Conservation (phyloP, 208 protist genomes). For the Crithidia acanthocephali region DNA sequence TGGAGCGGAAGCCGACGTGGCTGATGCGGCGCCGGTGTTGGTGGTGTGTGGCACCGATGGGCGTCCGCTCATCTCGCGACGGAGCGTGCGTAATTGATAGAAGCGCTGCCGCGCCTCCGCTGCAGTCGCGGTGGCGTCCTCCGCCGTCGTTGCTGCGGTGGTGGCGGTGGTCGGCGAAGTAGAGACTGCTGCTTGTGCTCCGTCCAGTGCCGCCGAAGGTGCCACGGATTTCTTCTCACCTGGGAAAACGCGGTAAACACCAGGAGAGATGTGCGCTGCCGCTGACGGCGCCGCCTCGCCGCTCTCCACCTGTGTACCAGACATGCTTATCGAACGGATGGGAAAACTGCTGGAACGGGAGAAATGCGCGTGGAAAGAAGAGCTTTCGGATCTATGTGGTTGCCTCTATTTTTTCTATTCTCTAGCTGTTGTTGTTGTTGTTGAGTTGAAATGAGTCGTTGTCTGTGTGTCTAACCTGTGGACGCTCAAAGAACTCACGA, state of each 20-base stretch:
- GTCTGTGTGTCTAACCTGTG: too few relatives aligned
- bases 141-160: not conserved
- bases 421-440: too few relatives aligned
- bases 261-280: not conserved
- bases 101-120: conserved; percentile 21
- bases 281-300: not conserved
- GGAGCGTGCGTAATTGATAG: conserved; percentile 23
- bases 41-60: not conserved
- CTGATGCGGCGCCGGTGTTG: not conserved
- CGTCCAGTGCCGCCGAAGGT: not conserved
- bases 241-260: not conserved
- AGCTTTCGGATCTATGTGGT: not conserved
- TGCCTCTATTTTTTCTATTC: not conserved
- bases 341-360: too few relatives aligned
- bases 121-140: not conserved
- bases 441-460: too few relatives aligned
- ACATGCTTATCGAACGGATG: conserved; percentile 2
- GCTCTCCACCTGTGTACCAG: not conserved
- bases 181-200: not conserved
- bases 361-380: not conserved
- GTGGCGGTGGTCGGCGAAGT: not conserved
- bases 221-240: not conserved
- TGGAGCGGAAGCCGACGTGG: not conserved
- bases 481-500: too few relatives aligned
- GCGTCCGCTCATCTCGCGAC: conserved; percentile 28